Base-by-base conservation (phyloP, 495 filamentous ascomycete species). In the Tuber microsphaerosporum region DNA sequence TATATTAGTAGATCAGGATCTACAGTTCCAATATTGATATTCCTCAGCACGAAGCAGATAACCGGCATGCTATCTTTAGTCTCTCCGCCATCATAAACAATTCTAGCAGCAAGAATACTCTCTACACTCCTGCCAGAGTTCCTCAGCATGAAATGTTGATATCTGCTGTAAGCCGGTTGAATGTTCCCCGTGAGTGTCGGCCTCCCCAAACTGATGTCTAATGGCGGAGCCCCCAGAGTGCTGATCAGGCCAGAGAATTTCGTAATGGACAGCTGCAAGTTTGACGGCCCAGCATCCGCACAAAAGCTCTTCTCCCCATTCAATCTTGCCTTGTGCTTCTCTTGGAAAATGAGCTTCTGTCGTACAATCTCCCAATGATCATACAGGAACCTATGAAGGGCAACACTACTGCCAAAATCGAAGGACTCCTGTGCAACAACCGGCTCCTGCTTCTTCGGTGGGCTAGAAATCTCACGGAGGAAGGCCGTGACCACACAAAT, bases 351-450 rank as follows among this genome's bases (percentile, higher is more conserved):
- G 44, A 91, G 85, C 74, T 89, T 87, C 74, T 90, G 89, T 74
- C 88, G 85, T 39, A 91, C 88, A 71, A 88, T 87, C 75, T 91
- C 89, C 89, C 89, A 91, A 69, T 91, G 88, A 77, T 91, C 89
- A 77, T 90, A 91, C 41, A 91, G 78, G 76, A 91, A 90, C 75
- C 89, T 84, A 82, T 91, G 89, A 20, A 91, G 81, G 31, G 88
- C 87, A 39, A 91, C 89, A 74, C 88, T 90, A 37, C 88, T 89
- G 34, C 89, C 89, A 82, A 91, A 91, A 77, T 91, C 89, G 76
- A 89, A 91, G 31, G 87, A 87, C 82, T 91, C 89, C 22, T 83
- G 81, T 34, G 76, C 75, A 74, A 78, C 48, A 7, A 79, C 73
- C 6, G 74, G 65, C 42, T 82, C 76, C 8, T 46, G 81, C 5